Evolutionary conservation across 768 basidiomycete genomes (phyloP), one percentile per base, ranked within the genome.

Genomic region (Kwoniella dejecticola): DNA sequence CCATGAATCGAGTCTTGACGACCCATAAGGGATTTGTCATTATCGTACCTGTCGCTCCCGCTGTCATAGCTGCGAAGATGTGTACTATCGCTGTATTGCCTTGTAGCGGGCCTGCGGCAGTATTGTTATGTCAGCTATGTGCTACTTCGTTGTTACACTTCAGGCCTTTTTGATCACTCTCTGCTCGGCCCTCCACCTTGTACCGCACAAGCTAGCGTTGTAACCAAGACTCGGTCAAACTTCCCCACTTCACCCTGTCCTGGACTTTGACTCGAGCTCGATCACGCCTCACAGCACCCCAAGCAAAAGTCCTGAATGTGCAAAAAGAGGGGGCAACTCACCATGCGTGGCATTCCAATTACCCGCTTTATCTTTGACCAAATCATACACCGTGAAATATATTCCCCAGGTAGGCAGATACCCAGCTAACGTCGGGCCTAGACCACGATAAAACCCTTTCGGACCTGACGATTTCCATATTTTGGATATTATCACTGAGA

Each of bases 321-420:
- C n/a, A n/a, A n/a, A n/a, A n/a, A n/a, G n/a, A n/a, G n/a, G 17
- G 19, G 12, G 10, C 12, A n/a, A 67, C 64, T 65, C 66, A 68
- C 60, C 55, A 52, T 62, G 67, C 76, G 84, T 81, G 19, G 84
- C 80, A 4, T 87, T 85, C 31, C 83, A 81, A 68, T 86, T 86
- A 21, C 91, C 90, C 75, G 91, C 89, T 48, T 82, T 81, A 13
- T 84, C 84, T 83, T 98, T 98, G 80, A 97, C 89, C 61, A 89
- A 87, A 81, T 99, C 96, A 80, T 98, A 98, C 24, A 98, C 91
- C 21, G 92, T 87, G 79, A 98, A 98, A 79, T 97, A 98, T 70
- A 98, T 98, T 24, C 93, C 96, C 96, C 94, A 98, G 2, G 95
- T 98, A 21, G 96, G 96, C 40, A 98, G 85, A 81, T 99, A 98